Percentiles rank a stretch among this genome's conserved stretches.
Evolutionary conservation across 2,329 filamentous ascomycete genomes (phyloP).

Genomic region (Berkeleyomyces rouxiae): DNA sequence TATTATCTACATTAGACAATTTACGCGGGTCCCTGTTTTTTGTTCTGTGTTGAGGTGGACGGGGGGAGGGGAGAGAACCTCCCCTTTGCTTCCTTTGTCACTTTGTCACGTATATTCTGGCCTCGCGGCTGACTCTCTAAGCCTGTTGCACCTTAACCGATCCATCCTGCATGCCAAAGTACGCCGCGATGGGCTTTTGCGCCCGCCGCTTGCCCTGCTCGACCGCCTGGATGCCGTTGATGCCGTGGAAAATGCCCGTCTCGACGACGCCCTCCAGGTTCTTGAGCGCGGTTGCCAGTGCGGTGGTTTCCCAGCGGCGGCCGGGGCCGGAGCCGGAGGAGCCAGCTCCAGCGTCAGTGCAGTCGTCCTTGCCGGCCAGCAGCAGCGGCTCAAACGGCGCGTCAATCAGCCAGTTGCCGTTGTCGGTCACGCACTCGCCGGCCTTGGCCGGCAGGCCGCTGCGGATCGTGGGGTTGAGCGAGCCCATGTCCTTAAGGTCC

Average conservation of each 20-base stretch:
- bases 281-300: slow-evolving; percentile 46
- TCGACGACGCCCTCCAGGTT: slow-evolving; percentile 71
- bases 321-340: slow-evolving; percentile 18
- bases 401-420: slow-evolving; percentile 66
- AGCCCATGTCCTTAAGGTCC: slow-evolving; percentile 57
- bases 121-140: background rate
- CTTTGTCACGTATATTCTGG: background rate
- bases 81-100: background rate
- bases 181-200: slow-evolving; percentile 83
- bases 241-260: slow-evolving; percentile 75
- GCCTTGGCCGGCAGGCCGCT: slow-evolving; percentile 60
- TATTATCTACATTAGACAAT: slow-evolving; percentile 9
- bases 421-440: slow-evolving; percentile 50
- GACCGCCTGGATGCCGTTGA: slow-evolving; percentile 53
- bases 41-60: background rate
- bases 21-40: background rate
- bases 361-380: slow-evolving; percentile 34
- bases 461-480: slow-evolving; percentile 52
- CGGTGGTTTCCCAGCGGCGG: slow-evolving; percentile 39
- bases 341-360: slow-evolving; percentile 14
- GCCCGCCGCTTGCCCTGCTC: slow-evolving; percentile 44
- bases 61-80: too few species aligned
- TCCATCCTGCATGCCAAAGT: slow-evolving; percentile 81
- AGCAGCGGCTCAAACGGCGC: slow-evolving; percentile 68
- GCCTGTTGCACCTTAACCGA: slow-evolving; percentile 15